Percentiles rank a stretch among this genome's conserved stretches.
phyloP scores from a whole-genome alignment of 176 grass and related monocot species.

The Avena eriantha region DNA sequence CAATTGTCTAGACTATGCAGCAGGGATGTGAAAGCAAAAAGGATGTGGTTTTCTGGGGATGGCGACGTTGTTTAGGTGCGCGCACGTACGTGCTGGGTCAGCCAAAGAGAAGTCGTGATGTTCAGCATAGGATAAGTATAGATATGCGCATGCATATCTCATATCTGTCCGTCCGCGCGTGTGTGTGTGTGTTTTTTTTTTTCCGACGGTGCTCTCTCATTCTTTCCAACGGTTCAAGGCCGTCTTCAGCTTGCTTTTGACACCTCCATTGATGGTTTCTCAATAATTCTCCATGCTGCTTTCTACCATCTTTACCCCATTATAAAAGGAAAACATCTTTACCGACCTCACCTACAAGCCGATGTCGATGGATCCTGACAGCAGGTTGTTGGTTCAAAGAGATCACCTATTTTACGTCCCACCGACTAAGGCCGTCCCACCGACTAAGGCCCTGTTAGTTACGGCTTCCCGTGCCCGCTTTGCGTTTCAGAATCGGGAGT shows the following conservation, averaged over 20 bases:
- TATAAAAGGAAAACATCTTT: constrained; percentile 22
- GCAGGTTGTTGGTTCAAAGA: constrained; percentile 4
- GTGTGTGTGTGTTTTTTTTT: not conserved
- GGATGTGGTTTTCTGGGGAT: not conserved
- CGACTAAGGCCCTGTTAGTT: not conserved
- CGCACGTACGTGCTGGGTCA: not conserved
- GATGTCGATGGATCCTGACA: not conserved
- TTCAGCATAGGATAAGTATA: constrained; percentile 21
- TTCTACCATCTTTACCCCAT: not conserved
- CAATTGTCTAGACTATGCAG: too few relatives aligned
- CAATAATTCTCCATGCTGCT: not conserved
- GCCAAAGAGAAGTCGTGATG: constrained; percentile 12
- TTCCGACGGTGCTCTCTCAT: constrained; percentile 4
- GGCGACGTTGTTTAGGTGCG: constrained; percentile 36
- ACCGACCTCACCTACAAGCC: constrained; percentile 1
- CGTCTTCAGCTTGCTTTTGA: constrained; percentile 32
- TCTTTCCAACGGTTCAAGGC: not conserved
- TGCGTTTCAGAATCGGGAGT: too few relatives aligned
- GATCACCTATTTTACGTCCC: not conserved
- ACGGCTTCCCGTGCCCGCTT: too few relatives aligned
- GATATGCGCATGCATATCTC: not conserved
- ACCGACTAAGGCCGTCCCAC: not conserved
- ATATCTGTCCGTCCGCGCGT: not conserved
- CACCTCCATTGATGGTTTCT: not conserved
- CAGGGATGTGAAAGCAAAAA: constrained; percentile 30